phyloP scores from a whole-genome alignment of 2,329 filamentous ascomycete species.

The Ciborinia camelliae region DNA sequence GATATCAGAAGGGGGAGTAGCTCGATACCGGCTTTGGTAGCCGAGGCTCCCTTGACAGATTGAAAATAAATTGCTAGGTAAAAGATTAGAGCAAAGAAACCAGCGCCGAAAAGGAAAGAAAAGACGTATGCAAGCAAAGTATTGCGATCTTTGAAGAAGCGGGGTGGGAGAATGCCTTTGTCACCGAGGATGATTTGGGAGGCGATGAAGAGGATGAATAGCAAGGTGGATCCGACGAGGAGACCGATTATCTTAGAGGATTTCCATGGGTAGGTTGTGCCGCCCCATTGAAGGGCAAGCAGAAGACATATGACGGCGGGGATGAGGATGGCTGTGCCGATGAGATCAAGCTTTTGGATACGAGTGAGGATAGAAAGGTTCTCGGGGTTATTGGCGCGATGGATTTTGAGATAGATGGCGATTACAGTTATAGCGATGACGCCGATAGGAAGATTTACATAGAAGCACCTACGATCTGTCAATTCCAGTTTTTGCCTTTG shows the following conservation, averaged over 20 bases:
- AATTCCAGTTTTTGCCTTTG: not conserved
- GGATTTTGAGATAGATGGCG: conserved; percentile 43
- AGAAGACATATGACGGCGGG: conserved; percentile 40
- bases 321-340: conserved; percentile 39
- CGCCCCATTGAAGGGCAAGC: conserved; percentile 43
- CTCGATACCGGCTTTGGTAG: conserved; percentile 44
- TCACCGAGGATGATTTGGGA: conserved; percentile 38
- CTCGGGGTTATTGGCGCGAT: conserved; percentile 36
- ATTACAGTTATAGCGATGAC: conserved; percentile 41
- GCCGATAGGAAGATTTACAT: conserved; percentile 36
- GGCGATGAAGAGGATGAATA: conserved; percentile 35
- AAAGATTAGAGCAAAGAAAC: conserved; percentile 35
- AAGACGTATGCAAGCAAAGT: conserved; percentile 26
- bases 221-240: conserved; percentile 35
- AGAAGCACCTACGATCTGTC: conserved; percentile 25
- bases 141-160: conserved; percentile 36
- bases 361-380: conserved; percentile 28
- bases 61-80: conserved; percentile 39
- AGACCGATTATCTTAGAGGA: conserved; percentile 38
- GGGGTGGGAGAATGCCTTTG: conserved; percentile 40
- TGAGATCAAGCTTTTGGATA: conserved; percentile 37
- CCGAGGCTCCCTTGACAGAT: conserved; percentile 38
- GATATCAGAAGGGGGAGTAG: conserved; percentile 44
- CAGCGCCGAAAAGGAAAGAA: conserved; percentile 29
- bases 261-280: conserved; percentile 40